phyloP scores from a whole-genome alignment of 2,329 filamentous ascomycete genomes.

The Fusarium sp. region DNA sequence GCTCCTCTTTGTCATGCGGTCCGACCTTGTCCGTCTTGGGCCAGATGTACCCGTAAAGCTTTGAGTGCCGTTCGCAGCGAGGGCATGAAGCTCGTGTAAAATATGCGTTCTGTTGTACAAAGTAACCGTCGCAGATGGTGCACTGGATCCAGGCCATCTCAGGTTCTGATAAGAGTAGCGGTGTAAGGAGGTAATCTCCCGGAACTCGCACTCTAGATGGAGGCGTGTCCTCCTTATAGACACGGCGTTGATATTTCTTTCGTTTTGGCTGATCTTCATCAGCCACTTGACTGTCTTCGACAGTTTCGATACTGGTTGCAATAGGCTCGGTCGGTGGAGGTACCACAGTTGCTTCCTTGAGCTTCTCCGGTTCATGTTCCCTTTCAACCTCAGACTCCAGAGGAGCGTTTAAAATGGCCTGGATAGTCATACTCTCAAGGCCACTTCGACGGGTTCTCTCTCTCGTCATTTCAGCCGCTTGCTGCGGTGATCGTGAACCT shows the following conservation, averaged over 20 bases:
- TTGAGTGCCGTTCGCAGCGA: constrained; percentile 93
- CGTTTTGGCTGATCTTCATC: constrained; percentile 41
- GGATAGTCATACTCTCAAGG: constrained; percentile 46
- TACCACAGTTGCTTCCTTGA: constrained; percentile 9
- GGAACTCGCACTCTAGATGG: constrained; percentile 62
- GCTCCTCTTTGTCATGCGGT: constrained; percentile 74
- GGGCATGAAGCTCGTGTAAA: constrained; percentile 87
- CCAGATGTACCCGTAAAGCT: constrained; percentile 94
- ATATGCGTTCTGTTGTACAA: constrained; percentile 90
- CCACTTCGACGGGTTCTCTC: constrained; percentile 20
- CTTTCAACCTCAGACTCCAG: constrained; percentile 27
- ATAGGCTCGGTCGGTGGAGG: constrained; percentile 26
- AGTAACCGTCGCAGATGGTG: constrained; percentile 81
- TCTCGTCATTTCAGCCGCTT: constrained; percentile 1
- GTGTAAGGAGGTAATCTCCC: constrained; percentile 86
- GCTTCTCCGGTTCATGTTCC: constrained; percentile 24
- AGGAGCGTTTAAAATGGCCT: constrained; percentile 47
- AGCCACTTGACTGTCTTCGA: constrained; percentile 25
- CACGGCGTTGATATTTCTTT: constrained; percentile 49
- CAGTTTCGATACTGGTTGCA: constrained; percentile 39
- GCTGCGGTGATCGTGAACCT: constrained; percentile 40
- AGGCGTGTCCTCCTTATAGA: constrained; percentile 48
- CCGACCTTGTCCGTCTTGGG: constrained; percentile 91
- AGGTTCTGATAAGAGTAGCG: constrained; percentile 77
- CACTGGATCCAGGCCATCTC: constrained; percentile 89